Evolutionary conservation across 2,329 filamentous ascomycete species (phyloP).

Genomic region (Neoascochyta sp.): DNA sequence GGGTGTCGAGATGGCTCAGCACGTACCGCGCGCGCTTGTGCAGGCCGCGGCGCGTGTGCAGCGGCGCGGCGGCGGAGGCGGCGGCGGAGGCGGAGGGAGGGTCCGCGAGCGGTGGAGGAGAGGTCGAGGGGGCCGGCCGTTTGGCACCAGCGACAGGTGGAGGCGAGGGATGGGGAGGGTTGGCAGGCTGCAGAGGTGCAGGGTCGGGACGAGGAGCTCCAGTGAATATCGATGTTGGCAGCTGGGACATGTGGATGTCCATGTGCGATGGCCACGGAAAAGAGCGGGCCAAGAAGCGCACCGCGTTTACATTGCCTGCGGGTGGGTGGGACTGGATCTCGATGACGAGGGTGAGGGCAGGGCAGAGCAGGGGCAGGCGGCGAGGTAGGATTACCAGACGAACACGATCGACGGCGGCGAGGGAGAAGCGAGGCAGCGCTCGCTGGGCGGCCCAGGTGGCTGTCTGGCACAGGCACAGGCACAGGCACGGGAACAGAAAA

Average conservation of each 20-base stretch:
- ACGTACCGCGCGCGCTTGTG: conserved; percentile 30
- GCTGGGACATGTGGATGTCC: conserved; percentile 6
- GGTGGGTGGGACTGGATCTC: too few species aligned
- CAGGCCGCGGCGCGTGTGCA: conserved; percentile 35
- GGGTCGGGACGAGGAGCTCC: conserved; percentile 13
- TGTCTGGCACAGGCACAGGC: too few species aligned
- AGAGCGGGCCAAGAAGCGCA: conserved; percentile 1
- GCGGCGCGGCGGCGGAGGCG: conserved; percentile 26
- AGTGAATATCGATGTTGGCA: conserved; percentile 35
- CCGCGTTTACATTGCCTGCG: too few species aligned
- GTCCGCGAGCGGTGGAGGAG: conserved; percentile 5
- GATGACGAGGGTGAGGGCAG: too few species aligned
- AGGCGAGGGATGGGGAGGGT: conserved; percentile 6
- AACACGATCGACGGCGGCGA: too few species aligned
- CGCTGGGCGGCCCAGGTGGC: too few species aligned
- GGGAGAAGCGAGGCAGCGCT: too few species aligned
- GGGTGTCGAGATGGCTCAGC: conserved; percentile 30
- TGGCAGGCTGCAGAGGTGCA: conserved; percentile 15
- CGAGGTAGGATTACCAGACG: too few species aligned
- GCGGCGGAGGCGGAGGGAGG: conserved; percentile 1
- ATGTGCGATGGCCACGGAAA: conserved; percentile 24
- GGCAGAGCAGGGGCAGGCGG: too few species aligned
- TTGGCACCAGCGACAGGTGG: conserved; percentile 6
- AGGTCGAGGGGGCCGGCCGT: conserved; percentile 3
- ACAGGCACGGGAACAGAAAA: too few species aligned